These are phyloP conservation scores for Colletotrichum scovillei DNA, from an alignment of 2,329 filamentous ascomycete genomes.

Conservation along the genomic window DNA sequence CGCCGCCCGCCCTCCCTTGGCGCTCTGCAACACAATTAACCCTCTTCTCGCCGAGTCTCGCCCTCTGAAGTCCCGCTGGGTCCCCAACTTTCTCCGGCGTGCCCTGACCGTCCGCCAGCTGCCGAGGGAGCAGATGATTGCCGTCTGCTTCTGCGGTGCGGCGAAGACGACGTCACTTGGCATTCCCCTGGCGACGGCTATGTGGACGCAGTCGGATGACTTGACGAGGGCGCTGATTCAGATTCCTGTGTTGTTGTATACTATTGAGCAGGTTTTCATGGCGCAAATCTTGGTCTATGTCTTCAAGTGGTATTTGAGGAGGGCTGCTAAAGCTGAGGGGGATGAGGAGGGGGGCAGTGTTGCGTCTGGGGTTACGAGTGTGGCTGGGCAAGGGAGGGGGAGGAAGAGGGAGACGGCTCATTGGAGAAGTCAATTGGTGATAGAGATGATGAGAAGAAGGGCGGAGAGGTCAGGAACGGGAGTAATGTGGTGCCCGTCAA, in stretches of 20 bases:
- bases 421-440: background rate
- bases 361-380: background rate
- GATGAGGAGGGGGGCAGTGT: slow-evolving; percentile 13
- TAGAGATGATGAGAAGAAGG: background rate
- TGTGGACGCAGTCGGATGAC: slow-evolving; percentile 69
- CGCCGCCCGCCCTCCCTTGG: slow-evolving; percentile 55
- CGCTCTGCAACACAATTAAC: slow-evolving; percentile 48
- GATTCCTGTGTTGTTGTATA: slow-evolving; percentile 72
- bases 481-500: no score
- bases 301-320: slow-evolving; percentile 58
- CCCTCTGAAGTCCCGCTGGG: slow-evolving; percentile 28
- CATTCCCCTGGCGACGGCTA: slow-evolving; percentile 74
- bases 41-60: slow-evolving; percentile 46
- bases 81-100: slow-evolving; percentile 44
- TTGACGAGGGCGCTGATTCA: slow-evolving; percentile 68
- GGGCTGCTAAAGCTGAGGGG: slow-evolving; percentile 39
- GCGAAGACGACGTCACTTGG: slow-evolving; percentile 79
- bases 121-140: slow-evolving; percentile 71
- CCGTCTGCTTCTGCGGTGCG: slow-evolving; percentile 78
- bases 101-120: slow-evolving; percentile 63
- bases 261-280: slow-evolving; percentile 65
- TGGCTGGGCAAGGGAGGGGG: background rate
- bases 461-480: background rate
- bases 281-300: slow-evolving; percentile 58
- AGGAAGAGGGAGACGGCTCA: background rate